A percentile compares a stretch with the other conserved stretches of the same genome.
These are phyloP conservation scores for Ophiostoma novo-ulmi DNA, from an alignment of 2,329 filamentous ascomycete genomes.

Conservation along the genomic window DNA sequence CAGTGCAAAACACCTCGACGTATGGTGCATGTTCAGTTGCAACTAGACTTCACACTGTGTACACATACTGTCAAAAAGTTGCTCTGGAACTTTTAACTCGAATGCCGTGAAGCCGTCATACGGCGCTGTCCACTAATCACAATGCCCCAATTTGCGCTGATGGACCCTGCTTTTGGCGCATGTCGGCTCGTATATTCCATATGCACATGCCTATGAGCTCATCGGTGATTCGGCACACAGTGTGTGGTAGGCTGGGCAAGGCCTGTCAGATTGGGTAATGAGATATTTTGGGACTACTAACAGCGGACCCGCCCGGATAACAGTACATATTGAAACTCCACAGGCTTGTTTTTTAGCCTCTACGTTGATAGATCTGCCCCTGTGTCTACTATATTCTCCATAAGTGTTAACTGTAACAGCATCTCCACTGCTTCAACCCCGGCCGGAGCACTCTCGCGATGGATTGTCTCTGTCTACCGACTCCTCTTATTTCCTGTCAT, in stretches of 20 bases:
- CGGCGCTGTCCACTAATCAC: background rate
- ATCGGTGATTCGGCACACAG: conserved; percentile 20
- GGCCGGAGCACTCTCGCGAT: conserved; percentile 17
- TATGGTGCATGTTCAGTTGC: background rate
- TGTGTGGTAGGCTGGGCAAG: background rate
- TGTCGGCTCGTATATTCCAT: conserved; percentile 2
- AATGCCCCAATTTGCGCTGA: background rate
- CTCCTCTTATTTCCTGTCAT: background rate
- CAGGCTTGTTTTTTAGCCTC: background rate
- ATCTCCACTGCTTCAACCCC: conserved; percentile 12
- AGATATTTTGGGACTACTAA: background rate
- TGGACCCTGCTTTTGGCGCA: background rate
- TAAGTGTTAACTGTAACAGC: background rate
- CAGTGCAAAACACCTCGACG: background rate
- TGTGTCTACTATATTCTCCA: background rate
- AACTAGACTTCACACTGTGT: background rate
- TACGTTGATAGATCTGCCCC: background rate
- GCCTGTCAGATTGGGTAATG: background rate
- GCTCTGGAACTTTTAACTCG: background rate
- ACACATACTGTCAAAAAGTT: background rate
- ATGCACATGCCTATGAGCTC: conserved; percentile 8
- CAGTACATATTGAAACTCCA: background rate
- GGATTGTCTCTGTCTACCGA: conserved; percentile 5
- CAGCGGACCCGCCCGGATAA: background rate
- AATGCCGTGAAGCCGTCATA: background rate